Evolutionary conservation across 208 protist genomes (phyloP), one percentile per base, ranked within the genome.

Genomic region (Herpetomonas samuelpessoai): DNA sequence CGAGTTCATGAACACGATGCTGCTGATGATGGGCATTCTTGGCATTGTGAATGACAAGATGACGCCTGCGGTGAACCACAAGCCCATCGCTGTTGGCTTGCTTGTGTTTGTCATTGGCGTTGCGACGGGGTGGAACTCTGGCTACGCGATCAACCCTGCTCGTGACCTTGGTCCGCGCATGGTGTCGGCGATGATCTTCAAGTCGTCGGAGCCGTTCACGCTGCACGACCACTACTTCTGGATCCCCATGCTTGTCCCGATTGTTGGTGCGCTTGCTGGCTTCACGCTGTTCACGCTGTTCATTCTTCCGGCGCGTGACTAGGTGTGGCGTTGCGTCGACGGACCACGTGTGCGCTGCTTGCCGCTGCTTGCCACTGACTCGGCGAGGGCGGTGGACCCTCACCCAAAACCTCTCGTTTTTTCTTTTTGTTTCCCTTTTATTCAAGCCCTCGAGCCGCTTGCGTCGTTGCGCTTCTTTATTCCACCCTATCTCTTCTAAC

Each of bases 81-180:
- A 78, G 68, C 79, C 74, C 6, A 29, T 82, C 9, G 75, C 75
- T 9, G 68, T 86, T 3, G 79, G 71, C 6, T 16, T 74, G 27
- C 62, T 79, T 12, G 57, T 79, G 16, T 66, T 86, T 41, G 68
- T 58, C 12, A 61, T 86, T 65, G 79, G 71, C 38, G 60, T 79
- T 24, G 65, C 63, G 25, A 65, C 64, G 1, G 75, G 79, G 30
- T 51, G 61, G 27, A 78, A 76, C 58, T 74, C 79, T 1, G 71
- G 64, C 21, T 81, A 73, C 56, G 74, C 63, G 12, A 71, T 82
- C 50, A 86, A 86, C 58, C 75, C 79, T 3, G 71, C 75, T 4
- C 69, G 79, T 27, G 79, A 86, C 29, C 58, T 86, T 6, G 71
- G 71, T 12, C 74, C 79, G 18, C 69, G 79, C 2, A 62, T 82